These are phyloP conservation scores for Leucogyrophana mollusca DNA, from an alignment of 768 basidiomycete genomes.

Conservation along the genomic window DNA sequence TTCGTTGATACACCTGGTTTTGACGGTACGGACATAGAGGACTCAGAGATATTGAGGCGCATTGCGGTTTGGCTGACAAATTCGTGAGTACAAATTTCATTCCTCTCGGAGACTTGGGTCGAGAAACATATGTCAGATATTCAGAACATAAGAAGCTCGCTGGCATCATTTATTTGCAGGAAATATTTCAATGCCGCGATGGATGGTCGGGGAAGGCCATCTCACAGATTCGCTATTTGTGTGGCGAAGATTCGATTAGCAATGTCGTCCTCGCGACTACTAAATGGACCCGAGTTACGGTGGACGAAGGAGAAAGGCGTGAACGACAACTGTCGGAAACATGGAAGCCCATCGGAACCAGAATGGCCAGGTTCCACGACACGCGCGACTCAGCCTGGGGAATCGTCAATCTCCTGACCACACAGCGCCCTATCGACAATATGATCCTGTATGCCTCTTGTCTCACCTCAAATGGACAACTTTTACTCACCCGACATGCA, in stretches of 20 bases:
- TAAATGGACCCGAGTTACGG: constrained; percentile 29
- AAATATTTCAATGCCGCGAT: constrained; percentile 29
- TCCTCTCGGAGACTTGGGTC: background rate
- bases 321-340: constrained; percentile 19
- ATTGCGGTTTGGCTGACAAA: constrained; percentile 24
- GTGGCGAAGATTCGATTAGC: constrained; percentile 22
- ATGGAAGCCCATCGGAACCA: constrained; percentile 10
- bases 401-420: constrained; percentile 9
- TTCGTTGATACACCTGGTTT: constrained; percentile 23
- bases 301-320: constrained; percentile 19
- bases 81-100: constrained; percentile 17
- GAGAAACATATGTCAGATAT: constrained; percentile 15
- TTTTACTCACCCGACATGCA: too few relatives aligned
- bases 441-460: too few relatives aligned
- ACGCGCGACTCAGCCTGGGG: constrained; percentile 7
- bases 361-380: constrained; percentile 5
- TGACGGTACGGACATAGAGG: constrained; percentile 21
- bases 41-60: constrained; percentile 21
- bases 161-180: constrained; percentile 34
- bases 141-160: constrained; percentile 20
- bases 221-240: constrained; percentile 23
- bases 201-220: constrained; percentile 21
- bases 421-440: background rate
- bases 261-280: constrained; percentile 34
- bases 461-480: too few relatives aligned